These are phyloP conservation scores for Candida arabinofermentans DNA, from an alignment of 805 yeast genomes.

Conservation along the genomic window DNA sequence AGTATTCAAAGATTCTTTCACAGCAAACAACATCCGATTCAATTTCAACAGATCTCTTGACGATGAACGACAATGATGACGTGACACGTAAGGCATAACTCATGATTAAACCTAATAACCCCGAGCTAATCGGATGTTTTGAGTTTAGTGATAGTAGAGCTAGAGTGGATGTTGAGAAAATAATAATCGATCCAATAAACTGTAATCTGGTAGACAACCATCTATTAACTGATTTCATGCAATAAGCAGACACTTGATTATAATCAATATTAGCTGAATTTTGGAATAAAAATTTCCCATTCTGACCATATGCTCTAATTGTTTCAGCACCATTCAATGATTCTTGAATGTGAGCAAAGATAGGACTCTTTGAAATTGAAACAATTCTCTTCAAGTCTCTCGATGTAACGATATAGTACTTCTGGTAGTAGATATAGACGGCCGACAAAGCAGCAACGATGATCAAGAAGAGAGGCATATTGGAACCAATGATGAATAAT, in stretches of 20 bases:
- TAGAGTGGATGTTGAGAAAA: constrained; percentile 47
- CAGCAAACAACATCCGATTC: constrained; percentile 73
- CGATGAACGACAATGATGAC: constrained; percentile 48
- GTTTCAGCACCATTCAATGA: constrained; percentile 74
- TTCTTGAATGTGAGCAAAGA: constrained; percentile 80
- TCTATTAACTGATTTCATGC: constrained; percentile 53
- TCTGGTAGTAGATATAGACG: constrained; percentile 67
- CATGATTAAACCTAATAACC: constrained; percentile 62
- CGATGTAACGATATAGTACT: constrained; percentile 62
- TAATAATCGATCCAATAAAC: constrained; percentile 53
- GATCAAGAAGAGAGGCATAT: constrained; percentile 51
- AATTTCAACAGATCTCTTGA: constrained; percentile 57
- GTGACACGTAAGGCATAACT: constrained; percentile 60
- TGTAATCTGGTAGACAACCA: constrained; percentile 64
- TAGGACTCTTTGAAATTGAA: constrained; percentile 68
- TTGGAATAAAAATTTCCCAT: constrained; percentile 53
- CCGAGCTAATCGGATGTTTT: constrained; percentile 44
- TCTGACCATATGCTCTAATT: constrained; percentile 72
- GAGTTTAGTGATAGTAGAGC: constrained; percentile 39
- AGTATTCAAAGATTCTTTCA: constrained; percentile 88
- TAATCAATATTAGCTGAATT: constrained; percentile 49
- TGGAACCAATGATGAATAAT: constrained; percentile 46
- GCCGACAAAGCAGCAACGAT: constrained; percentile 44
- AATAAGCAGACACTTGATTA: constrained; percentile 43
- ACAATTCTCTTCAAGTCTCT: constrained; percentile 76